Evolutionary conservation across 208 protist genomes (phyloP), one percentile per base, ranked within the genome.

Genomic region (Trypanosomatidae sp.): DNA sequence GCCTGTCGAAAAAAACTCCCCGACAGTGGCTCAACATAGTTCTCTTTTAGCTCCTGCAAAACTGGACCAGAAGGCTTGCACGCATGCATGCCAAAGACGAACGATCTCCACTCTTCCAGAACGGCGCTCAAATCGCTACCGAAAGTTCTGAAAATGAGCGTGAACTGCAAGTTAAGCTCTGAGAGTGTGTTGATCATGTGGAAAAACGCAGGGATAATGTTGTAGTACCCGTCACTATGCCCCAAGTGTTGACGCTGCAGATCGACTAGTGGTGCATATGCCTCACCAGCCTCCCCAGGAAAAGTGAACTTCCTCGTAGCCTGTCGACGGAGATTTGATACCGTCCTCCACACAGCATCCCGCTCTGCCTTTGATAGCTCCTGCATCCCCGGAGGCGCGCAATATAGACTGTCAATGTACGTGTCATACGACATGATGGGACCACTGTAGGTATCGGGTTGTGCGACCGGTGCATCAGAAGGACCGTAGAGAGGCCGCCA

Each of bases 191-290:
- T 97, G 3, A 97, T 55, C 50, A 95, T 66, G 22, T 79, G 64
- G 83, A 97, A 97, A 80, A 97, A 97, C 28, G 91, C 90, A 2
- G 91, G 90, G 65, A 97, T 83, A 47, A 97, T 95, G 58, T 69
- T 70, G 67, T 86, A 74, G 71, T 87, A 81, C 49, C 68, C 70
- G 52, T 72, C 66, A 25, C 52, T 66, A 39, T 66, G 62, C 13
- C 71, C 70, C 30, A 97, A 78, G 6, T 85, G 81, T 25, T 72
- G 55, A 7, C 77, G 76, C 68, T 97, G 93, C 59, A 93, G 73
- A 25, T 95, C 88, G 3, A 97, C 87, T 22, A 94, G 74, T 10
- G 69, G 66, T 2, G 82, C 84, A 71, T 92, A 97, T 4, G 69
- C 47, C 64, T 82, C 81, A 1, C 93, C 93, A 15, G 82, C 67